phyloP scores from a whole-genome alignment of 768 basidiomycete species.

The Neoboletus magnificus region DNA sequence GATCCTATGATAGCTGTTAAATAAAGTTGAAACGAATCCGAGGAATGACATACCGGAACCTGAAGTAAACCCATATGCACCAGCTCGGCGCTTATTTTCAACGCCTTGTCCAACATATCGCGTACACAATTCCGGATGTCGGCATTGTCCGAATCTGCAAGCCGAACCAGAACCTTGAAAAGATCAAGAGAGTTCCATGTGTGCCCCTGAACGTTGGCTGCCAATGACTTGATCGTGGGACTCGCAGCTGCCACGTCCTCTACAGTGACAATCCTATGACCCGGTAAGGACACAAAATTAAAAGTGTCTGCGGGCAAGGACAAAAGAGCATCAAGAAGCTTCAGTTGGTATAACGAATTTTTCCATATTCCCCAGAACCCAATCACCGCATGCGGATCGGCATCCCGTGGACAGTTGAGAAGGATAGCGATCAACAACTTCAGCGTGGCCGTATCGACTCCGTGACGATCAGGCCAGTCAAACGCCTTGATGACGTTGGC shows the following conservation, averaged over 20 bases:
- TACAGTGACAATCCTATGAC: slow-evolving; percentile 77
- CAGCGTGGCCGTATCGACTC: slow-evolving; percentile 85
- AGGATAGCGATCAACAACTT: slow-evolving; percentile 89
- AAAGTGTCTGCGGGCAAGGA: slow-evolving; percentile 88
- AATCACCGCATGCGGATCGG: slow-evolving; percentile 72
- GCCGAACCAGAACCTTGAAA: slow-evolving; percentile 81
- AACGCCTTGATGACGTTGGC: slow-evolving; percentile 79
- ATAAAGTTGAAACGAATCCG: not conserved
- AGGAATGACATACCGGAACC: slow-evolving; percentile 64
- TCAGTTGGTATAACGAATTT: slow-evolving; percentile 82
- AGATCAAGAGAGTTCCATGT: slow-evolving; percentile 95
- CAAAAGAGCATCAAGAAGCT: slow-evolving; percentile 83
- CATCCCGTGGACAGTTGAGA: slow-evolving; percentile 73
- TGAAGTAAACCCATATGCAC: slow-evolving; percentile 92
- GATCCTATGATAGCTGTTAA: slow-evolving; percentile 43
- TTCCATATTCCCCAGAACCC: slow-evolving; percentile 87
- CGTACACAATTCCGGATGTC: slow-evolving; percentile 77
- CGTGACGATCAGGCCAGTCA: slow-evolving; percentile 78
- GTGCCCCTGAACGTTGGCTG: slow-evolving; percentile 85
- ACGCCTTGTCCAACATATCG: slow-evolving; percentile 91
- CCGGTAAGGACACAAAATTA: slow-evolving; percentile 87
- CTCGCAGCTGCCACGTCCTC: slow-evolving; percentile 84
- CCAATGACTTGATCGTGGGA: slow-evolving; percentile 88
- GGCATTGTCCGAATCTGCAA: slow-evolving; percentile 64
- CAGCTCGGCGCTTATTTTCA: slow-evolving; percentile 90